phyloP scores from a whole-genome alignment of 2,329 filamentous ascomycete genomes.

The Fusarium sp. region DNA sequence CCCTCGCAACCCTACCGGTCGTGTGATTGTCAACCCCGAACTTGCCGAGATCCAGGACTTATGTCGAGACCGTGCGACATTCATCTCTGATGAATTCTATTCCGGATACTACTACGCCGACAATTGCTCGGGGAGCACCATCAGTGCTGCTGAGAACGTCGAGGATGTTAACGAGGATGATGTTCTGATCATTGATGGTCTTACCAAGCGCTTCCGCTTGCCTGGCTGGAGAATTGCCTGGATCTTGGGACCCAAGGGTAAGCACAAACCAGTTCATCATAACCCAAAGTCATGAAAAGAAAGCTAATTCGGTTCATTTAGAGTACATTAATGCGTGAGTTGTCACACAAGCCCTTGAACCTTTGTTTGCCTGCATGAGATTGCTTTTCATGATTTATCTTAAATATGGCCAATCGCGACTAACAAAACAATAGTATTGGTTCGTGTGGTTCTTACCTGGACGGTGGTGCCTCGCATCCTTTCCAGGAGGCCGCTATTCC shows the following conservation, averaged over 20 bases:
- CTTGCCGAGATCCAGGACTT: constrained; percentile 92
- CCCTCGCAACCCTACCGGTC: constrained; percentile 92
- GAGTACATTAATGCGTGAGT: constrained; percentile 88
- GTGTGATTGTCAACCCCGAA: constrained; percentile 86
- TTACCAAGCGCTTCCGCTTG: constrained; percentile 96
- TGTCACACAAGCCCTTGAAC: not conserved
- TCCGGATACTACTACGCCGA: constrained; percentile 97
- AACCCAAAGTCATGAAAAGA: not conserved
- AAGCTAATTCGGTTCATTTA: constrained; percentile 36
- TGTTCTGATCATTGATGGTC: constrained; percentile 92
- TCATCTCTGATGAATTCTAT: constrained; percentile 98
- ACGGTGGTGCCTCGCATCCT: constrained; percentile 92
- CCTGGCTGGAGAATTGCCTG: constrained; percentile 97
- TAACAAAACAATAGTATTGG: constrained; percentile 68
- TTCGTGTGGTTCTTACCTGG: constrained; percentile 91
- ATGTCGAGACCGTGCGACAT: constrained; percentile 87
- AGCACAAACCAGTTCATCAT: constrained; percentile 18
- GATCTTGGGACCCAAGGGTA: constrained; percentile 88
- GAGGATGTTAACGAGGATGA: constrained; percentile 90
- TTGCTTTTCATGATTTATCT: not conserved
- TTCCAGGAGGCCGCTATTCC: constrained; percentile 94
- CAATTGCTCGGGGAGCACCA: constrained; percentile 79
- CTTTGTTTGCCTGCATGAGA: not conserved
- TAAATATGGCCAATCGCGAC: not conserved
- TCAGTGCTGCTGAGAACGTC: constrained; percentile 81